Base-by-base conservation (phyloP, 805 yeast species). In the Saturnispora galanensis region DNA sequence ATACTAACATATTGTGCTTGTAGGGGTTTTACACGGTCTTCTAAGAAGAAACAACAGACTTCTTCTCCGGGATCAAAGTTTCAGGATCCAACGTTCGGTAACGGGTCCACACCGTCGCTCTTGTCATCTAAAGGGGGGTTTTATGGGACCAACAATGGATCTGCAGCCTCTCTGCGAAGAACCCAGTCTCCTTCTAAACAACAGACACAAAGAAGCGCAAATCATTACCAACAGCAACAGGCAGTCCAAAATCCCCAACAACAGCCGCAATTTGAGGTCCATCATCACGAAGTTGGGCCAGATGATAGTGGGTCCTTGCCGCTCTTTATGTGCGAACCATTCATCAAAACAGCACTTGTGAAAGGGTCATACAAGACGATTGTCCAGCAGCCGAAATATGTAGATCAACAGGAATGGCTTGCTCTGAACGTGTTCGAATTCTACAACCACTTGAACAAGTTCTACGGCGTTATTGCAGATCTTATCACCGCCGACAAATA, bases 311-410 rank as follows among this genome's bases (percentile, higher is more conserved):
- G 50, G 13, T 47, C 54, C 42, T 56, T 65, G 41, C 87, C 88
- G 4, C 66, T 93, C 45, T 93, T 89, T 57, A 60, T 93, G 52
- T 81, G 93, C 57, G 96, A 89, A 54, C 97, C 97, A 11, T 93
- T 84, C 61, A 93, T 89, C 5, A 81, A 89, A 50, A 86, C 97
- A 0, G 95, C 97, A 0, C 68, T 93, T 31, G 98, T 94, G 15
- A 93, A 90, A 59, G 99, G 99, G 13, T 84, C 96, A 0, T 93
- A 88, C 68, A 88, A 85, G 57, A 89, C 98, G 1, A 93, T 93
- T 52, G 97, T 93, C 1, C 95, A 86, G 58, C 69, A 87, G 17
- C 98, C 99, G 15, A 87, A 86, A 58, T 90, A 90, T 58, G 97
- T 94, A 10, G 97, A 93, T 57, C 73, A 77, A 48, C 85, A 88